Conservation (phyloP, 2,329 filamentous ascomycete species). For the Coniochaeta hoffmannii region DNA sequence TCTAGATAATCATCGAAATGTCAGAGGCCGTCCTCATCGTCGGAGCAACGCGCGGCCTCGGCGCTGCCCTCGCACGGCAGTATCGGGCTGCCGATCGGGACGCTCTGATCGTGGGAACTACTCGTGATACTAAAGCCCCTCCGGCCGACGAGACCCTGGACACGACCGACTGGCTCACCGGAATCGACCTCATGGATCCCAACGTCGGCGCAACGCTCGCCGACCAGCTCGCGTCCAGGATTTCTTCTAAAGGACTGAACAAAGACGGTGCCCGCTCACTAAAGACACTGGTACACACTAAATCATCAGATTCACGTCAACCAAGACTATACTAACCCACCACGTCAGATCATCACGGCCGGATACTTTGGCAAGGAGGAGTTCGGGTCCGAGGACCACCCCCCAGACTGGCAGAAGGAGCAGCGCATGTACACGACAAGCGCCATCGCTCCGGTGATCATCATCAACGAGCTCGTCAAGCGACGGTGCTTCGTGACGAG, state of each 20-base stretch:
- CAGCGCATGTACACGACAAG: constrained; percentile 65
- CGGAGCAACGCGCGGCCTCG: constrained; percentile 62
- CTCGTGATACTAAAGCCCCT: constrained; percentile 22
- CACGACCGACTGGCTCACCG: constrained; percentile 47
- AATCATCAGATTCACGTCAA: not conserved
- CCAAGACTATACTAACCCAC: not conserved
- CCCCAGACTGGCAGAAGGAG: constrained; percentile 52
- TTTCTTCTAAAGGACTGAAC: not conserved
- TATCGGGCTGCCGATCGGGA: constrained; percentile 45
- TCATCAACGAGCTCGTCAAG: constrained; percentile 52
- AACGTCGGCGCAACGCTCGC: constrained; percentile 39
- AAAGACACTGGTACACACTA: not conserved
- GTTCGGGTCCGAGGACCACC: constrained; percentile 25
- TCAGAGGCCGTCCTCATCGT: constrained; percentile 54
- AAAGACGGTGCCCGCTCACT: no score
- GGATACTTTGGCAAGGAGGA: constrained; percentile 60
- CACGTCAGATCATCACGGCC: constrained; percentile 55
- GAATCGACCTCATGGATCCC: constrained; percentile 46
- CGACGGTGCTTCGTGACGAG: constrained; percentile 41
- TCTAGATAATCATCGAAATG: not conserved
- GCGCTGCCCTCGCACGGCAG: constrained; percentile 49
- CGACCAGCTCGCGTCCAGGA: constrained; percentile 18
- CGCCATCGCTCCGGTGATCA: constrained; percentile 57
- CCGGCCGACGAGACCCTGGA: constrained; percentile 24
- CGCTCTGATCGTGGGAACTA: constrained; percentile 44